Conservation (phyloP, 1,284 basidiomycete species). For the Apiotrichum siamense region DNA sequence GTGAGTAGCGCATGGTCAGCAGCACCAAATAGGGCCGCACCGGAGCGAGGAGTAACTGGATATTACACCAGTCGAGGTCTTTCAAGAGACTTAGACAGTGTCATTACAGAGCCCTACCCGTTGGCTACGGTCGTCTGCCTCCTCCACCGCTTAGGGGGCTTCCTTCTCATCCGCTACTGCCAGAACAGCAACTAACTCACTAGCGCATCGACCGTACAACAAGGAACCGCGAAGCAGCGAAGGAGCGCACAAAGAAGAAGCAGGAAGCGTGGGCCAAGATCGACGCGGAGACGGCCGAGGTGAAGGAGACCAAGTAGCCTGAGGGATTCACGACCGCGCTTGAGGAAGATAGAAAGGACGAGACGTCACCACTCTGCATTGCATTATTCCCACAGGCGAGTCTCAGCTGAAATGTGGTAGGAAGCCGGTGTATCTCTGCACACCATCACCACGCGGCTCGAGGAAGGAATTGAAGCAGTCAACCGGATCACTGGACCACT, state of each 20-base stretch:
- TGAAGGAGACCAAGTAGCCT: neutral
- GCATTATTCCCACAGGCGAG: neutral
- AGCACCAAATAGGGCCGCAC: neutral
- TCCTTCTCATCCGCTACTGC: neutral
- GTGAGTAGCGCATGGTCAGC: conserved; percentile 47
- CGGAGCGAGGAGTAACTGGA: too few species aligned
- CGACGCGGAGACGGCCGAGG: conserved; percentile 23
- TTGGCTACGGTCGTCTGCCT: neutral
- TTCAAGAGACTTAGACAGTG: too few species aligned
- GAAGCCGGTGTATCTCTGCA: too few species aligned
- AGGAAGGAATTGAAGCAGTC: too few species aligned
- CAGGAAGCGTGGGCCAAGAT: conserved; percentile 36
- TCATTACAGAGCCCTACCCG: neutral
- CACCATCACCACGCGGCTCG: too few species aligned
- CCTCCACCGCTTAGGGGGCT: neutral
- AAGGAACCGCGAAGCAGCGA: conserved; percentile 63
- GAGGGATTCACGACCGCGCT: too few species aligned
- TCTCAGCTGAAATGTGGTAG: too few species aligned
- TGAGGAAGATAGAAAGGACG: neutral
- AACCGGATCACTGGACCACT: too few species aligned
- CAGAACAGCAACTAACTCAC: neutral
- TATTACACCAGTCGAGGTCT: too few species aligned
- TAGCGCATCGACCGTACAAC: conserved; percentile 64
- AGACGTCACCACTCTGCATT: neutral
- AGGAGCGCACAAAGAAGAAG: conserved; percentile 51